Base-by-base conservation (phyloP, 208 protist species). In the Leishmania major region DNA sequence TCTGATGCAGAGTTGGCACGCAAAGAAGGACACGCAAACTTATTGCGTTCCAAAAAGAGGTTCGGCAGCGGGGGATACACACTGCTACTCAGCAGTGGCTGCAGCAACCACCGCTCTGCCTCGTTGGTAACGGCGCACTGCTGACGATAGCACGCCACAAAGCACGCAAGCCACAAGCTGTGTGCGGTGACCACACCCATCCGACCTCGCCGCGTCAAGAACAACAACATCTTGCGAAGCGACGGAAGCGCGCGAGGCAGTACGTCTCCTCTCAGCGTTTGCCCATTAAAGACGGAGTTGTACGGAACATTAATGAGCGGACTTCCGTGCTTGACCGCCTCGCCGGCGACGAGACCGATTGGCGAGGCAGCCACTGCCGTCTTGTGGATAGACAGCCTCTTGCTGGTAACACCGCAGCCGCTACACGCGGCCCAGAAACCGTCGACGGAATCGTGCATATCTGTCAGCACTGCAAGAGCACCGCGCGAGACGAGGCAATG, bases 221-320 rank as follows among this genome's bases (percentile, higher is more conserved):
- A 94, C 0, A 74, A 62, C 55, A 88, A 62, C 80, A 91, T 84
- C 51, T 89, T 80, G 43, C 79, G 67, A 49, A 92, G 78, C 60
- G 95, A 80, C 0, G 93, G 93, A 40, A 96, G 49, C 1, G 81
- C 83, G 0, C n/a, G 72, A 3, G 92, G 90, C 66, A 89, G 67
- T 47, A 87, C 73, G 59, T 89, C 89, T 28, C 94, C 94, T 35
- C 89, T 86, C 53, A 95, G 67, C 8, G 92, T 96, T 80, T 96
- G 89, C 22, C 79, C 83, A 51, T 96, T 96, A 47, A 96, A 75
- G 70, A 90, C 86, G n/a, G 82, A 66, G 45, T 79, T 77, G 85
- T 96, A 96, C 10, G 95, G 95, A 19, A 96, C 91, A 25, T 75
- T 89, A 51, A 93, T 83, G 51, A 98, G 75, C 0, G 91, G 88